Base-by-base conservation (phyloP, 2,329 filamentous ascomycete species). In the Herpotrichia juniperi region DNA sequence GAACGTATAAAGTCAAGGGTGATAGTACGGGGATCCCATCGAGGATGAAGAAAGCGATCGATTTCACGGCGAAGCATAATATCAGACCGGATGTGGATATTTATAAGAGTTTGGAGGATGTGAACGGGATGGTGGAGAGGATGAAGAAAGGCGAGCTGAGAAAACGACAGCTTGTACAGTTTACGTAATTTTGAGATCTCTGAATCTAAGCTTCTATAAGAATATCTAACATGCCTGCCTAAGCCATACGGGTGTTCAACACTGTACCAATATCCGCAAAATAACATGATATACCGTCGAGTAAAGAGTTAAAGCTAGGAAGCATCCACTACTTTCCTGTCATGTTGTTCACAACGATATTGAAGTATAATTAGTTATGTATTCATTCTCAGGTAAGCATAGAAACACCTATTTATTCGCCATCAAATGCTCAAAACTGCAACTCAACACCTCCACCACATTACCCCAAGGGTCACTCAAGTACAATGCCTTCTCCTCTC, bases 1-100 rank as follows among this genome's bases (percentile, higher is more conserved):
- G 69, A 1, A 66, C 56, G n/a, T 76, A 72, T 56, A 61, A 64
- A 32, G 69, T 76, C 55, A 73, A 71, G 59, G 68, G 68, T 8
- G 71, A 75, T 28, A 74, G 68, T 57, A 75, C 72, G 5, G 67
- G 73, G 30, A 73, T 73, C 52, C 72, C 74, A n/a, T 65, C 68
- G 56, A 60, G 73, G 30, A 73, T 77, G 64, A 57, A 63, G 42
- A 74, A 75, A 57, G 74, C 73, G 5, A 63, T 76, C 28, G 64
- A 68, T 16, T 77, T 76, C 40, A 74, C 69, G 14, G 69, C 65
- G 34, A 68, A 71, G 54, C 69, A 72, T 46, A 64, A 59, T 37
- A 69, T 70, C 46, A 61, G 58, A 46, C 72, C 73, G 0, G 67
- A 68, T 8, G 67, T 75, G 9, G 71, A 74, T 45, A 51, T 50